These are phyloP conservation scores for Kokia cookei DNA, from an alignment of 441 rosid species.

Conservation along the genomic window DNA sequence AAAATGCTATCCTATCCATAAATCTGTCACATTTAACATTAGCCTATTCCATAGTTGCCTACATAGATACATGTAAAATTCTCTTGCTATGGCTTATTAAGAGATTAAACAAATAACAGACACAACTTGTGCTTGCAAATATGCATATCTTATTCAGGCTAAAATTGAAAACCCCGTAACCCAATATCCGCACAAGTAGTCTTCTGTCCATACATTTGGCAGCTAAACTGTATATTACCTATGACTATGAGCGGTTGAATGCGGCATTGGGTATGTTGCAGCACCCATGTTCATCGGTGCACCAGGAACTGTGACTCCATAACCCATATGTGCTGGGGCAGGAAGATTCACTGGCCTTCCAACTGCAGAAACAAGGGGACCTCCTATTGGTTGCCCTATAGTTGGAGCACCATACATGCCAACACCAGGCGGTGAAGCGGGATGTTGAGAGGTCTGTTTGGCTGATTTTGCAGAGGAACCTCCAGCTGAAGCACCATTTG, in stretches of 20 bases:
- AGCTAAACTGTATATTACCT: slow-evolving; percentile 44
- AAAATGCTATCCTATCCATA: slow-evolving; percentile 24
- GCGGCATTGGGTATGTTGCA: slow-evolving; percentile 69
- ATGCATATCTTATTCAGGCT: slow-evolving; percentile 31
- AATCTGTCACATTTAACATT: slow-evolving; percentile 19
- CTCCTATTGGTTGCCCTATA: slow-evolving; percentile 82
- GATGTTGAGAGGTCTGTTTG: slow-evolving; percentile 48
- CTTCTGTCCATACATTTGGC: slow-evolving; percentile 42
- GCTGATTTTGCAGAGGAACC: slow-evolving; percentile 51
- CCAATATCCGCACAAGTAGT: slow-evolving; percentile 24
- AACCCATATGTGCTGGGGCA: slow-evolving; percentile 55
- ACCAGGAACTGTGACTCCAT: slow-evolving; percentile 74
- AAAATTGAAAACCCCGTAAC: neutral
- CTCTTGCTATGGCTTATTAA: slow-evolving; percentile 34
- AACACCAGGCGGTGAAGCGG: slow-evolving; percentile 46
- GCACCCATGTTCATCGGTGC: slow-evolving; percentile 74
- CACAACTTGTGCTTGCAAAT: slow-evolving; percentile 26
- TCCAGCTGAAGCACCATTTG: slow-evolving; percentile 44
- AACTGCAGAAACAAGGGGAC: slow-evolving; percentile 79
- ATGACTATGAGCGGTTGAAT: slow-evolving; percentile 73
- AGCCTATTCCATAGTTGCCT: slow-evolving; percentile 27
- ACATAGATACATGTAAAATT: slow-evolving; percentile 22
- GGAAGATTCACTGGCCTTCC: slow-evolving; percentile 92
- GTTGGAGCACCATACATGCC: slow-evolving; percentile 62
- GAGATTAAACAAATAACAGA: slow-evolving; percentile 19